Evolutionary conservation across 1,139 yeast genomes (phyloP), one percentile per base, ranked within the genome.

Genomic region (Chernovozyma sophiae-reginae): DNA sequence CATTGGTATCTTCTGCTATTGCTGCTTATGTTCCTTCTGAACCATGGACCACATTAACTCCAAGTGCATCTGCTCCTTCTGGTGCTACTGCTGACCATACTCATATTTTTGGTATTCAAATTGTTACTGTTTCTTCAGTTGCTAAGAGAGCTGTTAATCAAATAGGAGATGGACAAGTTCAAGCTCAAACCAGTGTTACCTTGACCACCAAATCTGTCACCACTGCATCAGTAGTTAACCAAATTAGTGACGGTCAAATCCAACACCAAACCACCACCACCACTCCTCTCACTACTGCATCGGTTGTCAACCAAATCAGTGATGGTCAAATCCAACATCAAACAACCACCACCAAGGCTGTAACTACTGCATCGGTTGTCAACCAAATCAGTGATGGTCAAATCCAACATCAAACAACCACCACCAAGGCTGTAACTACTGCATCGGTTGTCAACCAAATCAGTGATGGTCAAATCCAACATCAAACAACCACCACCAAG

Each of bases 41-140:
- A 48, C 82, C 90, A 51, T 80, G 86, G 79, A 68, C 86, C 27
- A 78, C 87, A 38, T 69, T 81, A 60, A 81, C 86, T 32, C 89
- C 90, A 48, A 47, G 65, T 33, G 72, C 70, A 30, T 51, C 71
- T 35, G 65, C 80, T 30, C 74, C 75, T 42, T 44, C 76, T 27
- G 82, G 81, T 52, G 86, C 81, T 44, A 44, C 71, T 36, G 79
- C 87, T 33, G 80, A 79, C 53, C 79, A 79, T 65, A 46, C 76
- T 23, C 62, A 67, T 37, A 66, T 74, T 35, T 83, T 83, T 52
- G 92, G 92, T 68, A 81, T 83, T 51, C 85, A 83, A 47, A 77
- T 82, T 45, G 62, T 66, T 40, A 79, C 85, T 49, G 53, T 74
- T 27, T 44, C 55, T 37, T 44, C 51, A 31, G 55, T 59, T 35